phyloP scores from a whole-genome alignment of 306 rosid genomes.

The Cucumis cinereus region DNA sequence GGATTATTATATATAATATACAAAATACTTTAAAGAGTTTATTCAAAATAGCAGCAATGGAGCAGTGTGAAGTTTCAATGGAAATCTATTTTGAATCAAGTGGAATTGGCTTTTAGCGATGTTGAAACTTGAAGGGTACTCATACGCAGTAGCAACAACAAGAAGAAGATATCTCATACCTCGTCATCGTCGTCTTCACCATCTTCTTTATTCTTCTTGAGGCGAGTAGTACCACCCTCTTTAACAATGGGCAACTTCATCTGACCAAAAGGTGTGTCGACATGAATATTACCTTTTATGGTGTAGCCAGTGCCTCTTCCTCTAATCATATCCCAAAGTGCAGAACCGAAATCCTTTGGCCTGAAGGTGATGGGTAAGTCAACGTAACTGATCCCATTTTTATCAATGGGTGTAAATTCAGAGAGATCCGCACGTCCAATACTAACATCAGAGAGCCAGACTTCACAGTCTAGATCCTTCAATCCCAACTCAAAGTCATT shows the following conservation, averaged over 20 bases:
- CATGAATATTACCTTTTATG: conserved; percentile 65
- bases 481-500: conserved; percentile 85
- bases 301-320: conserved; percentile 84
- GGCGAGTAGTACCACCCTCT: conserved; percentile 88
- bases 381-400: conserved; percentile 40
- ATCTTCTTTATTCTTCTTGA: conserved; percentile 68
- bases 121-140: not conserved
- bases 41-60: not conserved
- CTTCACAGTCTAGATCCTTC: conserved; percentile 61
- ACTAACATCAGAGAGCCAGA: conserved; percentile 71
- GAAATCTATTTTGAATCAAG: not conserved
- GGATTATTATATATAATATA: not conserved
- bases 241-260: conserved; percentile 85
- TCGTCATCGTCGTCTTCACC: conserved; percentile 44
- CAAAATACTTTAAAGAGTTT: not conserved
- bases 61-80: not conserved
- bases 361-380: conserved; percentile 74
- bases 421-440: conserved; percentile 63
- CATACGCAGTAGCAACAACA: not conserved
- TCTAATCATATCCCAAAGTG: conserved; percentile 93
- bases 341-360: conserved; percentile 94
- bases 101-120: not conserved
- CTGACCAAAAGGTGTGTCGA: conserved; percentile 85
- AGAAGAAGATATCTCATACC: conserved; percentile 30
- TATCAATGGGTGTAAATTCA: conserved; percentile 51